Conservation (phyloP, 2,329 filamentous ascomycete genomes). For the Sporothrix sp. region DNA sequence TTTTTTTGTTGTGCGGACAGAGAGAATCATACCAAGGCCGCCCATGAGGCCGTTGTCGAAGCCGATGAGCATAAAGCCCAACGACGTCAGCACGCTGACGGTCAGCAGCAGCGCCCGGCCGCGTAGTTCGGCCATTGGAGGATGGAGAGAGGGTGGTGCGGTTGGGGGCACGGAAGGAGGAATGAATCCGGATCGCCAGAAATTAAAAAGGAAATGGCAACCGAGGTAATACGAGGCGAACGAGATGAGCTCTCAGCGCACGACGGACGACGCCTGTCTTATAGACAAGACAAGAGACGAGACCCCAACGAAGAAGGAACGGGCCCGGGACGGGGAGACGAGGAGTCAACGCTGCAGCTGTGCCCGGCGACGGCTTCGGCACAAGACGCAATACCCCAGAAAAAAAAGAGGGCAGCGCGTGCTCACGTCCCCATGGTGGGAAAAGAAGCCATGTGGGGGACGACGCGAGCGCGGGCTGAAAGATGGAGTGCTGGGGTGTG, state of each 20-base stretch:
- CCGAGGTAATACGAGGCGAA: too few relatives aligned
- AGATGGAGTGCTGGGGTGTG: background rate
- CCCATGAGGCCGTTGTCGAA: constrained; percentile 15
- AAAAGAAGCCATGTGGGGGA: too few relatives aligned
- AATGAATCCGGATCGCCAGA: too few relatives aligned
- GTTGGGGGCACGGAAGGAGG: background rate
- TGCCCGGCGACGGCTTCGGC: background rate
- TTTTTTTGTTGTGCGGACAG: too few relatives aligned
- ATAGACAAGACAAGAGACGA: background rate
- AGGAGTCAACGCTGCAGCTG: too few relatives aligned
- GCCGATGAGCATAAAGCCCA: constrained; percentile 14
- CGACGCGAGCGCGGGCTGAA: too few relatives aligned
- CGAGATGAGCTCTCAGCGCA: too few relatives aligned
- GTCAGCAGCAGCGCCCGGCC: constrained; percentile 7
- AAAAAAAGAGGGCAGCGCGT: too few relatives aligned
- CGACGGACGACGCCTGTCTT: too few relatives aligned
- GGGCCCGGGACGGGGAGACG: background rate
- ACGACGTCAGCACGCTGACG: constrained; percentile 11
- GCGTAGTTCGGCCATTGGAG: constrained; percentile 4
- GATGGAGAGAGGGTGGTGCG: too few relatives aligned
- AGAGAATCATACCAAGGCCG: background rate
- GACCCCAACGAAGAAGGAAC: background rate
- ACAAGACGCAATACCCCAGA: too few relatives aligned
- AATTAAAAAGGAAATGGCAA: background rate
- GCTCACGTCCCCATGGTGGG: too few relatives aligned